Evolutionary conservation across 768 basidiomycete species (phyloP).

Genomic region (Pleurotus giganteus): DNA sequence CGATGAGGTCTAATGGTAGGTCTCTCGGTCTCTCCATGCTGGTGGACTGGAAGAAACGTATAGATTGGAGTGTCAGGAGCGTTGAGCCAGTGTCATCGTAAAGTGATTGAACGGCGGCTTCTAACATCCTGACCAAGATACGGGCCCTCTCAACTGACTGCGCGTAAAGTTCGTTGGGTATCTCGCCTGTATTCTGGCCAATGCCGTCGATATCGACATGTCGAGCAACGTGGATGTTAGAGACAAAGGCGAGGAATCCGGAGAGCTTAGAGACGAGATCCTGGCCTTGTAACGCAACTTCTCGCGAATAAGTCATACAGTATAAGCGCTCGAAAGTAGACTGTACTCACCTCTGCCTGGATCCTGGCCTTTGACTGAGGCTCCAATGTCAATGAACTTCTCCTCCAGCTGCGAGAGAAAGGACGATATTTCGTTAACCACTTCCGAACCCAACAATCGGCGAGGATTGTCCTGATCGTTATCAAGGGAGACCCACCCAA

Average conservation of each 20-base stretch:
- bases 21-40: slow-evolving; percentile 29
- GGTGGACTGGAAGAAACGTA: slow-evolving; percentile 36
- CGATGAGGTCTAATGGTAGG: slow-evolving; percentile 42
- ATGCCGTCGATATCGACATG: slow-evolving; percentile 84
- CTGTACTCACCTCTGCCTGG: slow-evolving; percentile 35
- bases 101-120: slow-evolving; percentile 66
- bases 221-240: slow-evolving; percentile 75
- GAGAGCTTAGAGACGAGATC: slow-evolving; percentile 56
- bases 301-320: slow-evolving; percentile 28
- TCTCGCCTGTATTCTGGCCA: slow-evolving; percentile 39
- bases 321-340: background rate
- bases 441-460: slow-evolving; percentile 47
- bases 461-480: slow-evolving; percentile 47
- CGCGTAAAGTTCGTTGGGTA: slow-evolving; percentile 51
- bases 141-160: slow-evolving; percentile 71
- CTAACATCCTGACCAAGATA: slow-evolving; percentile 64
- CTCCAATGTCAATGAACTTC: slow-evolving; percentile 38
- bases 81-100: slow-evolving; percentile 70
- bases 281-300: slow-evolving; percentile 42
- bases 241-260: slow-evolving; percentile 54
- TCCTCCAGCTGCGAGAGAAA: slow-evolving; percentile 50
- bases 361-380: slow-evolving; percentile 29
- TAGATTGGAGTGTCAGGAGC: slow-evolving; percentile 55
- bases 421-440: slow-evolving; percentile 51
- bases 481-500: slow-evolving; percentile 70